Percentiles rank a stretch among this genome's conserved stretches.
Conservation (phyloP, 163 green algal genomes). For the Chlorella variabilis region DNA sequence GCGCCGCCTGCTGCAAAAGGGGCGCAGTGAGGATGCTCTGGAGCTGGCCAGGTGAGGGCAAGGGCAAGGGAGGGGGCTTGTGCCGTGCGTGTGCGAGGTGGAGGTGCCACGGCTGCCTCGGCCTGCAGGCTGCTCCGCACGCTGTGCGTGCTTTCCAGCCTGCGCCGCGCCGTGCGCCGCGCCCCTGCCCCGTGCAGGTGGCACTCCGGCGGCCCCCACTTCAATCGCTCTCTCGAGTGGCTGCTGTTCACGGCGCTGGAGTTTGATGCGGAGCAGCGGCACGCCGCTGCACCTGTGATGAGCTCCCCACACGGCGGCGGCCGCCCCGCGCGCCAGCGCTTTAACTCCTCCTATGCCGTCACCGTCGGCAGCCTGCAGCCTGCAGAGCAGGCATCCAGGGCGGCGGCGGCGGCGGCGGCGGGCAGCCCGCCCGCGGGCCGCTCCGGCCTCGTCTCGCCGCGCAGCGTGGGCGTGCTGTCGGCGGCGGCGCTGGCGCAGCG, state of each 20-base stretch:
- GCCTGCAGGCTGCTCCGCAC: too few species aligned
- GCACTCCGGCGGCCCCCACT: constrained; percentile 80
- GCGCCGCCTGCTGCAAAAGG: constrained; percentile 79
- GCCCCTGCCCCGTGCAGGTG: too few species aligned
- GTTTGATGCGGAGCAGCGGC: constrained; percentile 54
- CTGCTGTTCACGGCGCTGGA: constrained; percentile 91
- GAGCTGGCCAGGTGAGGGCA: constrained; percentile 57
- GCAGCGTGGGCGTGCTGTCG: neutral
- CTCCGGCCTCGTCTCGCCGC: neutral
- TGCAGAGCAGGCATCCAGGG: neutral
- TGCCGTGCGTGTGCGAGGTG: too few species aligned
- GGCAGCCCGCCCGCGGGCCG: neutral
- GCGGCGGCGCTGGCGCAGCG: constrained; percentile 22
- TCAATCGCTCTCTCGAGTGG: constrained; percentile 88
- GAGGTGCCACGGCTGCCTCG: too few species aligned
- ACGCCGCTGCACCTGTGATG: neutral
- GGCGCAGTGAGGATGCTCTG: constrained; percentile 65
- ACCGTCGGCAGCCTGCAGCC: neutral
- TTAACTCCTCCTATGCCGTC: constrained; percentile 24
- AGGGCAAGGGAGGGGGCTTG: neutral
- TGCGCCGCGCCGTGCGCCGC: too few species aligned
- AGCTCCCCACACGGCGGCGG: neutral
- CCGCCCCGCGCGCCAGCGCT: constrained; percentile 20
- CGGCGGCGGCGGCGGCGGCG: neutral
- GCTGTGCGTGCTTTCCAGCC: too few species aligned